Conservation (phyloP, 257 asterid genomes). For the Lycium ferocissimum region DNA sequence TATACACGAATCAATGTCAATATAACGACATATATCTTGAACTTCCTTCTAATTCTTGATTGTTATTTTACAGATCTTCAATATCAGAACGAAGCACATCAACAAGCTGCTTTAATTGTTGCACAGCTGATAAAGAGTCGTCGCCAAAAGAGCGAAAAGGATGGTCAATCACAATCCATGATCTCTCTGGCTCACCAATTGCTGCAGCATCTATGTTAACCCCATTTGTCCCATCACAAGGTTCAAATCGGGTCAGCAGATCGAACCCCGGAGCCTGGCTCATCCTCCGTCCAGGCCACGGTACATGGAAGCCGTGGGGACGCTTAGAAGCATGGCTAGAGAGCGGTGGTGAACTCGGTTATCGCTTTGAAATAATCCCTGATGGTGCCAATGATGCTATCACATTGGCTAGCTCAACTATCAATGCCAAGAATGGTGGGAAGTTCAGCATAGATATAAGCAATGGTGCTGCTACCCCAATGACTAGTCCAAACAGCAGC, state of each 20-base stretch:
- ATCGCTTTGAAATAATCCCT: constrained; percentile 84
- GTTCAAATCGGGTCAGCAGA: constrained; percentile 66
- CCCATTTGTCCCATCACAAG: constrained; percentile 90
- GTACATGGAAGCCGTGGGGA: constrained; percentile 96
- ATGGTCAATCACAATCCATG: constrained; percentile 95
- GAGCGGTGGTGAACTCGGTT: constrained; percentile 58
- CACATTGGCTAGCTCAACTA: constrained; percentile 62
- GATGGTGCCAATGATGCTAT: constrained; percentile 74
- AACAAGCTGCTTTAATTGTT: constrained; percentile 56
- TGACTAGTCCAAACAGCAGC: constrained; percentile 81
- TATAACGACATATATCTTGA: background rate
- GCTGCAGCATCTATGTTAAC: constrained; percentile 97
- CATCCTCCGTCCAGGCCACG: constrained; percentile 75
- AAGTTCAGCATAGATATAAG: constrained; percentile 73
- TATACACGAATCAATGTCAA: background rate
- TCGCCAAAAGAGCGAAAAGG: constrained; percentile 72
- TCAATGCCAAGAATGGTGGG: constrained; percentile 67
- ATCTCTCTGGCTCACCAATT: constrained; percentile 90
- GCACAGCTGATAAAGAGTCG: constrained; percentile 36
- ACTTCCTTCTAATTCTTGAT: background rate
- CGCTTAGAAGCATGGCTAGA: constrained; percentile 95
- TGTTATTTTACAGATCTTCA: constrained; percentile 63
- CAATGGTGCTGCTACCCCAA: constrained; percentile 67
- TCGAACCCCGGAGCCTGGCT: constrained; percentile 98
- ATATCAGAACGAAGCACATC: constrained; percentile 68